Conservation (phyloP, 73 alveolate species). For the Durusdinium trenchii region DNA sequence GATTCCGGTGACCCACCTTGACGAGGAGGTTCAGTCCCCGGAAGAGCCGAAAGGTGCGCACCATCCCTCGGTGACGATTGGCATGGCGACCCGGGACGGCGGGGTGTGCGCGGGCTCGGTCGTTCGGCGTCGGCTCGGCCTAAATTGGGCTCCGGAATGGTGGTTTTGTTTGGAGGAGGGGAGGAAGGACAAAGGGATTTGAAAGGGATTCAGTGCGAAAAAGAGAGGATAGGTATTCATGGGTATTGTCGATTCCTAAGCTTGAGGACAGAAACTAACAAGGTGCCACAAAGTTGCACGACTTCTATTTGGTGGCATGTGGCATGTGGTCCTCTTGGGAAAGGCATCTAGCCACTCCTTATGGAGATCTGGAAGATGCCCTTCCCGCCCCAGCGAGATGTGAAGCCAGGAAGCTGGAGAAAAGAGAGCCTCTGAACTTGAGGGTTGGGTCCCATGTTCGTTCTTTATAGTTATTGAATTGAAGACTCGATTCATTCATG, state of each 20-base stretch:
- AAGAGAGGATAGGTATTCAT: neutral
- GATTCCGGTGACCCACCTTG: neutral
- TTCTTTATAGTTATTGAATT: no score
- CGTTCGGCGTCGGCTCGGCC: neutral
- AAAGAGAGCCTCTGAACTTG: no score
- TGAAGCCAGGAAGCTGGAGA: no score
- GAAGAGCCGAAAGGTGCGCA: conserved; percentile 38
- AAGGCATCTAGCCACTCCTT: no score
- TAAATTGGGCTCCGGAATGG: neutral
- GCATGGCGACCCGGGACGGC: neutral
- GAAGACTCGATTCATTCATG: no score
- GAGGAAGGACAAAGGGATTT: neutral
- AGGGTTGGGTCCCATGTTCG: no score
- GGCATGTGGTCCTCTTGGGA: no score
- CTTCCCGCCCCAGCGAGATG: no score
- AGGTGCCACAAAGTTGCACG: no score
- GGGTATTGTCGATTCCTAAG: neutral
- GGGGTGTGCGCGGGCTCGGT: neutral
- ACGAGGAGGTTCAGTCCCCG: conserved; percentile 48
- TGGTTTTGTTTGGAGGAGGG: neutral
- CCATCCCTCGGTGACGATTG: neutral
- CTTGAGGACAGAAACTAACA: no score
- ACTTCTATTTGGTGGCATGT: no score
- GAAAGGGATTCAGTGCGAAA: neutral
- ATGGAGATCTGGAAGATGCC: no score